Percentiles rank a stretch among this genome's conserved stretches.
phyloP scores from a whole-genome alignment of 2,329 filamentous ascomycete species.

The Fusarium sambucinum region DNA sequence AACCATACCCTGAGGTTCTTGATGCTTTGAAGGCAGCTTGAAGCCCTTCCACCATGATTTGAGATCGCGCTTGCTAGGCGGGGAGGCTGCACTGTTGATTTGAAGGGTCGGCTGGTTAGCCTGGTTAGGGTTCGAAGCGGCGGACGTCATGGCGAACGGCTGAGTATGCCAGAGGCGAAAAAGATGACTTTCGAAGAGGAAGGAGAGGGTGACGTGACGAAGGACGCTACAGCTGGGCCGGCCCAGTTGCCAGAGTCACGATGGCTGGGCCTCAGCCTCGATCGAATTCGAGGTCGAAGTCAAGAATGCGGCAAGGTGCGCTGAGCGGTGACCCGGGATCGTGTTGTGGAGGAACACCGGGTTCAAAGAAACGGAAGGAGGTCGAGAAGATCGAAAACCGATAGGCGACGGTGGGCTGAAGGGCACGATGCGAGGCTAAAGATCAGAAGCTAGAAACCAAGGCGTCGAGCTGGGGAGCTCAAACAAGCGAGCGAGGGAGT shows the following conservation, averaged over 20 bases:
- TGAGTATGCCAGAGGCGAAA: slow-evolving; percentile 29
- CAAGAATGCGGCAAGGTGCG: slow-evolving; percentile 31
- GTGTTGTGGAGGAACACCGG: slow-evolving; percentile 22
- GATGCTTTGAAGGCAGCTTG: slow-evolving; percentile 74
- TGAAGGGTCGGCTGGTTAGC: slow-evolving; percentile 49
- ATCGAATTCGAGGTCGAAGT: slow-evolving; percentile 27
- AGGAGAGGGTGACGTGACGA: slow-evolving; percentile 30
- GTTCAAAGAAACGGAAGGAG: slow-evolving; percentile 14
- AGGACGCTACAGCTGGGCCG: slow-evolving; percentile 46
- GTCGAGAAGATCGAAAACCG: slow-evolving; percentile 17
- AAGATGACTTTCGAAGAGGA: slow-evolving; percentile 18
- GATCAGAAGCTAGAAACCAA: slow-evolving; percentile 36
- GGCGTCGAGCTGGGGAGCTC: slow-evolving; percentile 36
- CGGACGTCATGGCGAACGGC: slow-evolving; percentile 53
- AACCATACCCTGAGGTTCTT: slow-evolving; percentile 66
- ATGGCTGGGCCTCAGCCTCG: slow-evolving; percentile 42
- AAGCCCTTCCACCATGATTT: slow-evolving; percentile 99
- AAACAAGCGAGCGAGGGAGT: slow-evolving; percentile 38
- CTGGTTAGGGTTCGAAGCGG: slow-evolving; percentile 51
- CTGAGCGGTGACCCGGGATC: slow-evolving; percentile 31
- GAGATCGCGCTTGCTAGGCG: slow-evolving; percentile 86
- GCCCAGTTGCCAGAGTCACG: slow-evolving; percentile 48
- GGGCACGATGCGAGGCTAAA: slow-evolving; percentile 35
- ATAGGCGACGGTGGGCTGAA: slow-evolving; percentile 28
- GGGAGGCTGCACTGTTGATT: slow-evolving; percentile 67